These are phyloP conservation scores for Sanguinoderma infundibulare DNA, from an alignment of 1,284 basidiomycete species.

Conservation along the genomic window DNA sequence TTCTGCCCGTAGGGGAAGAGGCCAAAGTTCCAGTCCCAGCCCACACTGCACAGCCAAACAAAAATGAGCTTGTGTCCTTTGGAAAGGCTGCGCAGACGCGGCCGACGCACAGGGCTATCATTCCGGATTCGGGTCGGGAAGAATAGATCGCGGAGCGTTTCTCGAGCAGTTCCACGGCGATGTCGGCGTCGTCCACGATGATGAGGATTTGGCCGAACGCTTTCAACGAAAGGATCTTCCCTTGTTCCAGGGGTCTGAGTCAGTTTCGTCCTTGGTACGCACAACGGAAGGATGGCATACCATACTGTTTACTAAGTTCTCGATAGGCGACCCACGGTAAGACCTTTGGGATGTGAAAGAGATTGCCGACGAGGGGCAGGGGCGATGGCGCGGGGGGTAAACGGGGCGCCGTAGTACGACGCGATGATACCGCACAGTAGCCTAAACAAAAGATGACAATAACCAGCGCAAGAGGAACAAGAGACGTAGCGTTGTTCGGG, in stretches of 20 bases:
- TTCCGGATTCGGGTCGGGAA: neutral
- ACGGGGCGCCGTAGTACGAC: neutral
- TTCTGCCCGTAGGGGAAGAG: constrained; percentile 17
- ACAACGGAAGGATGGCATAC: neutral
- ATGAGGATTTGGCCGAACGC: neutral
- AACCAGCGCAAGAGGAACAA: too few relatives aligned
- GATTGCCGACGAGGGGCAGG: constrained; percentile 16
- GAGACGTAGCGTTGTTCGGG: too few relatives aligned
- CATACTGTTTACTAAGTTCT: constrained; percentile 12
- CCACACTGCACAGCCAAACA: too few relatives aligned
- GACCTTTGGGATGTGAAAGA: constrained; percentile 5
- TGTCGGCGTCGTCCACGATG: neutral
- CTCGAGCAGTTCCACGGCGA: constrained; percentile 8
- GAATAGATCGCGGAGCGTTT: constrained; percentile 9
- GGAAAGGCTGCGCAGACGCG: neutral
- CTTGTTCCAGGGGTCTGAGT: neutral
- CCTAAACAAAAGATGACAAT: neutral
- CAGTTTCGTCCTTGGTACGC: neutral
- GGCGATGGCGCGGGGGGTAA: constrained; percentile 16
- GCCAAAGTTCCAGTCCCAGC: constrained; percentile 19
- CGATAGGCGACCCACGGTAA: constrained; percentile 11
- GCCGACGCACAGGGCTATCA: neutral
- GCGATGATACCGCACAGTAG: neutral
- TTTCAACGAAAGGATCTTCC: neutral
- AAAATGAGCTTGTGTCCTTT: too few relatives aligned